phyloP scores from a whole-genome alignment of 345 rosid species.

The Streptanthus diversifolius region DNA sequence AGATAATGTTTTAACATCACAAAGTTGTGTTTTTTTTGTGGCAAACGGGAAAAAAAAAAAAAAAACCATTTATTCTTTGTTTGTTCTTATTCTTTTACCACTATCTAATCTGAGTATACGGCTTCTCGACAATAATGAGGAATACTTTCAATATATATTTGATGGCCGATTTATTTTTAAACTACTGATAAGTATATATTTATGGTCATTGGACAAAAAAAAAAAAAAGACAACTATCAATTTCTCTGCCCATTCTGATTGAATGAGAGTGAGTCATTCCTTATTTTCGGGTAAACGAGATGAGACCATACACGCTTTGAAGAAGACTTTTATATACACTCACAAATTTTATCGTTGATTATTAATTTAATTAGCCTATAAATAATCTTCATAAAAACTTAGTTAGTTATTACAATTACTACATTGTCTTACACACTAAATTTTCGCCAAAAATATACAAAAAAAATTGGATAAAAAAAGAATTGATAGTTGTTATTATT shows the following conservation, averaged over 20 bases:
- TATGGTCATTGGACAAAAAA: too few species aligned
- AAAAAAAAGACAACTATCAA: neutral
- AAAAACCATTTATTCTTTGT: too few species aligned
- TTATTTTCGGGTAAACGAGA: conserved; percentile 11
- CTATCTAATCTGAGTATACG: too few species aligned
- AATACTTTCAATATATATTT: too few species aligned
- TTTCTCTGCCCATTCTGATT: neutral
- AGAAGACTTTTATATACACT: conserved; percentile 3
- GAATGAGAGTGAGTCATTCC: conserved; percentile 22
- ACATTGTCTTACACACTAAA: neutral
- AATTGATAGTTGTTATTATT: neutral
- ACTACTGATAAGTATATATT: too few species aligned
- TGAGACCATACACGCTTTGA: conserved; percentile 12
- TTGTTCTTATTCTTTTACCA: too few species aligned
- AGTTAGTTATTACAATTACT: neutral
- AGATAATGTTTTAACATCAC: too few species aligned
- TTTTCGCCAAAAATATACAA: neutral
- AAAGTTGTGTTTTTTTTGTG: too few species aligned
- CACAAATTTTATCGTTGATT: neutral
- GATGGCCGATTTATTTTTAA: too few species aligned
- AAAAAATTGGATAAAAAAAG: neutral
- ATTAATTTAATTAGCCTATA: neutral
- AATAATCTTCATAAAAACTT: neutral
- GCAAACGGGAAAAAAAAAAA: too few species aligned
- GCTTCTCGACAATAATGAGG: too few species aligned